Conservation (phyloP, 352 stramenopile species). For the Globisporangium apiculatum region DNA sequence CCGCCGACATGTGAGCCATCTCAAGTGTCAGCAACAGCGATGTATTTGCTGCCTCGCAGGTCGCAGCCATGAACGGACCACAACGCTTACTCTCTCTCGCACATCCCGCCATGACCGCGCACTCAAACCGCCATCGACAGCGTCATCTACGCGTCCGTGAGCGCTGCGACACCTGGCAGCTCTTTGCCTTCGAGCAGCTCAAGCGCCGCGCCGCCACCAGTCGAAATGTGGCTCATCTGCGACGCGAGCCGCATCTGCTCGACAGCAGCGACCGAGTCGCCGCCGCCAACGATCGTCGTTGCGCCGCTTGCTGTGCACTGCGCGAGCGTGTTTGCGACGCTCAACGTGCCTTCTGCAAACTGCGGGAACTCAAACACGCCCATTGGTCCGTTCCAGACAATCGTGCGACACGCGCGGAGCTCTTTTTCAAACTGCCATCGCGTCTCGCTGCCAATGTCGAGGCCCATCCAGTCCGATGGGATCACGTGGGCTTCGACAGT, state of each 20-base stretch:
- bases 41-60: too few relatives aligned
- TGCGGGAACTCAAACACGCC: conserved; percentile 97
- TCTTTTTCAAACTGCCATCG: conserved; percentile 63
- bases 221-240: conserved; percentile 97
- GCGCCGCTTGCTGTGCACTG: conserved; percentile 73
- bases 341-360: conserved; percentile 93
- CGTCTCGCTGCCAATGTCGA: conserved; percentile 78
- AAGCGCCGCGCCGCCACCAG: conserved; percentile 96
- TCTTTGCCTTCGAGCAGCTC: conserved; percentile 98
- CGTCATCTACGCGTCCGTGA: conserved; percentile 49
- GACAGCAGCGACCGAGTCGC: conserved; percentile 94
- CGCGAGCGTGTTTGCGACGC: conserved; percentile 89
- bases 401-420: conserved; percentile 89
- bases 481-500: conserved; percentile 80
- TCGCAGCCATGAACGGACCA: too few relatives aligned
- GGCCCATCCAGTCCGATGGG: conserved; percentile 94
- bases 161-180: conserved; percentile 95
- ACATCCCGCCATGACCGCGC: too few relatives aligned
- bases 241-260: conserved; percentile 89
- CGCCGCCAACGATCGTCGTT: conserved; percentile 91
- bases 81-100: too few relatives aligned
- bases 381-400: conserved; percentile 95
- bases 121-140: too few relatives aligned
- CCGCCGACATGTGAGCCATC: too few relatives aligned
- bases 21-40: too few relatives aligned